Percentiles rank a stretch among this genome's conserved stretches.
phyloP scores from a whole-genome alignment of 179 eudicot genomes.

The Silene vulgaris region DNA sequence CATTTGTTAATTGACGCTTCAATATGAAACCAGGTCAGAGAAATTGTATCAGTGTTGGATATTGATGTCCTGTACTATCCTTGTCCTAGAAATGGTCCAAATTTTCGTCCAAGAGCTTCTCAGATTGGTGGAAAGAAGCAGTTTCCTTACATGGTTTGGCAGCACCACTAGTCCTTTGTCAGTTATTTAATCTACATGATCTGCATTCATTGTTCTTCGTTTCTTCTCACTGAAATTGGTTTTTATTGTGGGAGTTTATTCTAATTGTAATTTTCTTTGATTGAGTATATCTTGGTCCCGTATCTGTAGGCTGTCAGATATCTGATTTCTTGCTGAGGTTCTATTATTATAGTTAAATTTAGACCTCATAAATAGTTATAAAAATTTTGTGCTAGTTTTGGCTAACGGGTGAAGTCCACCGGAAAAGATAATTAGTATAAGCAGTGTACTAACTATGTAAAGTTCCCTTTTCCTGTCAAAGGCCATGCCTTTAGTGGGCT shows the following conservation, averaged over 20 bases:
- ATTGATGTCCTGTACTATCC: conserved; percentile 87
- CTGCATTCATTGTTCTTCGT: neutral
- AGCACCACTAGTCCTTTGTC: conserved; percentile 8
- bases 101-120: conserved; percentile 68
- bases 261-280: neutral
- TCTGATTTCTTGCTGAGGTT: conserved; percentile 6
- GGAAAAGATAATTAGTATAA: neutral
- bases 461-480: no score
- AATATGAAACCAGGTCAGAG: conserved; percentile 59
- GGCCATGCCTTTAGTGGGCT: no score
- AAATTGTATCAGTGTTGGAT: conserved; percentile 87
- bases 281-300: conserved; percentile 3
- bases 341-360: neutral
- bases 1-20: conserved; percentile 2
- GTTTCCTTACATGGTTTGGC: conserved; percentile 90
- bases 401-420: neutral
- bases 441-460: no score
- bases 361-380: neutral
- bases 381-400: neutral
- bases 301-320: neutral
- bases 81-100: conserved; percentile 88
- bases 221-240: neutral
- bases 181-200: neutral
- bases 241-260: neutral
- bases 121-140: conserved; percentile 90